Base-by-base conservation (phyloP, 2,329 filamentous ascomycete genomes). In the Trichoderma harzianum region DNA sequence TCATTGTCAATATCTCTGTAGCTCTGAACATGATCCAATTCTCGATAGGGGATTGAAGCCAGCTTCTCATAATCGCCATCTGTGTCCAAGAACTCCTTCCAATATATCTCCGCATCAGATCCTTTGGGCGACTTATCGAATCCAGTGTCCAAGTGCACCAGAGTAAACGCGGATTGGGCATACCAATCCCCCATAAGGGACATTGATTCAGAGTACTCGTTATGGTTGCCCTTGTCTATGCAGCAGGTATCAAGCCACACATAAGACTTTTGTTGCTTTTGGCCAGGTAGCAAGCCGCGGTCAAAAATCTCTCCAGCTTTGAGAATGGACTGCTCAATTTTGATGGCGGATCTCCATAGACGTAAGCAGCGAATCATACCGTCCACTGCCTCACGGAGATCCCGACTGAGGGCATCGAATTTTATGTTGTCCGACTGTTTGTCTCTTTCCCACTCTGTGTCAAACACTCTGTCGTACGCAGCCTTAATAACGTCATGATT, bases 101-200 rank as follows among this genome's bases (percentile, higher is more conserved):
- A 69, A 26, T 69, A 53, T 10, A 51, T 62, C 30, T 69, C 57
- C 5, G 57, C 57, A 28, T 69, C 67, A 11, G 67, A 62, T 16
- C 26, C 57, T 4, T 61, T 51, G 4, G 39, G 39, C 3, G 58
- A 62, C 14, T 51, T 69, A 10, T 69, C 57, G 16, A 36, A 34
- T 3, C 39, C 67, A 16, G 57, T 47, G 10, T 72, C 70, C 43
- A 72, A 28, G 36, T 72, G 70, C 21, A 72, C 70, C 18, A 72
- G 24, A 0, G 64, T 69, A 57, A 70, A 72, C 3, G 64, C 43
- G n/a, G 70, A 60, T 8, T 72, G 57, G 7, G 70, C 70, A 34
- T 72, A 72, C 70, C 70, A 72, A 14, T 72, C 70, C 3, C 70
- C 70, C 70, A 72, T 72, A 7, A 72, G 70, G 14, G 70, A 72